Base-by-base conservation (phyloP, 352 stramenopile genomes). In the Pythium graminicola region DNA sequence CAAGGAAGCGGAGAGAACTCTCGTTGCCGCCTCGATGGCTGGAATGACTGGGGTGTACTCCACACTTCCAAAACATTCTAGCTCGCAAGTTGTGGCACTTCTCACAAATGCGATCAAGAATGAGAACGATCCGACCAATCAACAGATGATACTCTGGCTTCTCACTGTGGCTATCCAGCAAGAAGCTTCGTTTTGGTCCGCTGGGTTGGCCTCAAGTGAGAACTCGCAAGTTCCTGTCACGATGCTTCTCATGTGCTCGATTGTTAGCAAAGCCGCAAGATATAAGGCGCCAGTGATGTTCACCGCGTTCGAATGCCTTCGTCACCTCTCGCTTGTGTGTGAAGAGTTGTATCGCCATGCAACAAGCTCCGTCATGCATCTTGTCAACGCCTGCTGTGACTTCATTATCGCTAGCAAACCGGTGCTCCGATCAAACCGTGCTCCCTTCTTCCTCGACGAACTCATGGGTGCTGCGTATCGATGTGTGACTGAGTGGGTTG, bases 111-210 rank as follows among this genome's bases (percentile, higher is more conserved):
- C 77, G 13, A 79, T 91, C 41, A 94, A 94, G 47, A 79, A 66
- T 0, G 83, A 94, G 54, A 76, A 51, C 27, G 83, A 94, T 40
- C 81, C 83, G 5, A 92, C 83, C 11, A 94, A 94, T 57, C 81
- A 91, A 60, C 83, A 94, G 50, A 92, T 94, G 83, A 86, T 86
- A 44, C 84, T 94, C 60, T 94, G 83, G 83, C 72, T 90, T 44
- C 66, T 94, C 43, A 88, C 79, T 2, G 80, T 94, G 16, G 83
- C 83, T 2, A 90, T 92, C 41, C 81, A 92, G 50, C 79, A 94
- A 59, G 83, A 94, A 56, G 81, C 81, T n/a, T 74, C 74, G 26
- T 89, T 86, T 46, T 94, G 83, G 83, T 83, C 81, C 6, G 81
- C 70, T 10, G 83, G 83, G 1, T 53, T 92, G 17, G 75, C 80